Evolutionary conservation across 306 rosid genomes (phyloP).

Genomic region (Fragaria ananassa): DNA sequence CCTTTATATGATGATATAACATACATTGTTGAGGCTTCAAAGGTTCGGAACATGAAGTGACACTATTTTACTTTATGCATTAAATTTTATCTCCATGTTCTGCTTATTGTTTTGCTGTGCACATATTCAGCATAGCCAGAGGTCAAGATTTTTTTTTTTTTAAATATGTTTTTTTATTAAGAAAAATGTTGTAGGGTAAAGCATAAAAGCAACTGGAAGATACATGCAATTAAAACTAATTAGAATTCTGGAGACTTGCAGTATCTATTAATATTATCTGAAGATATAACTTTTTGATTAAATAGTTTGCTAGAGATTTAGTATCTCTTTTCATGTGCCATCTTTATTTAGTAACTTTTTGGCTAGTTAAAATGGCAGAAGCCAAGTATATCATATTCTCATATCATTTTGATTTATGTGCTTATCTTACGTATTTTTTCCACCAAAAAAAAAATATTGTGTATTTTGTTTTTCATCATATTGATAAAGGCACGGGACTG

Average conservation of each 20-base stretch:
- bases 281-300: background rate
- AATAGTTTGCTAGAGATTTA: background rate
- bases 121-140: background rate
- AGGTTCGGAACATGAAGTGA: constrained; percentile 48
- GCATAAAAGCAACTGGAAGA: background rate
- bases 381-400: too few species aligned
- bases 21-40: constrained; percentile 70
- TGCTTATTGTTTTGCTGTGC: background rate
- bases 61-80: constrained; percentile 7
- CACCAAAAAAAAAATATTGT: too few species aligned
- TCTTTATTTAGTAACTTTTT: background rate
- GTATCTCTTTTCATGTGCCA: background rate
- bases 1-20: constrained; percentile 83
- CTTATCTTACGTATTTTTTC: background rate
- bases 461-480: background rate
- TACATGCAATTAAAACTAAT: background rate
- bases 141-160: background rate
- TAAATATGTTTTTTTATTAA: background rate
- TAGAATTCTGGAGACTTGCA: background rate
- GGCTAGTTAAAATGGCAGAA: background rate
- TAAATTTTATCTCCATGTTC: constrained; percentile 15
- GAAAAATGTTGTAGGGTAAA: background rate
- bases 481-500: background rate
- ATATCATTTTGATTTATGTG: background rate
- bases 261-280: background rate